Evolutionary conservation across 2,329 filamentous ascomycete species (phyloP).

Genomic region (Venturia pyrina): DNA sequence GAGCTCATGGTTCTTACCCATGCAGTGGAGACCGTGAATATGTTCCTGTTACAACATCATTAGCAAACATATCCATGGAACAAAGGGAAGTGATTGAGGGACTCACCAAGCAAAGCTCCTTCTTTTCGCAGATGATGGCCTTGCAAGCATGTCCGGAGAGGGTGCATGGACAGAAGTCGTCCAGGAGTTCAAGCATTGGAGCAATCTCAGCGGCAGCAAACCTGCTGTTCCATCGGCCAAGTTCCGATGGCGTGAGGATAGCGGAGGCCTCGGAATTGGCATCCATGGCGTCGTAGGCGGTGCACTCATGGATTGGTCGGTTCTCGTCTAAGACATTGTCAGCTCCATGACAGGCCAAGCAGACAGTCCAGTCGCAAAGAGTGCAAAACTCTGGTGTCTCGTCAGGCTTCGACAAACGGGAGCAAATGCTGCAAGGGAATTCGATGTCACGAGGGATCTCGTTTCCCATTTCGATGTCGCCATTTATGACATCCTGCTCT

Average conservation of each 20-base stretch:
- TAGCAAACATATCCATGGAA: neutral
- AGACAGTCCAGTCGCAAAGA: neutral
- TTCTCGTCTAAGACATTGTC: neutral
- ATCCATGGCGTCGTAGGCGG: neutral
- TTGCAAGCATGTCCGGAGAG: neutral
- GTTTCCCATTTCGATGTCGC: neutral
- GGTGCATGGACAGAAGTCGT: neutral
- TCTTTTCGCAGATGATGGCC: neutral
- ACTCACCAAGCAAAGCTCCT: neutral
- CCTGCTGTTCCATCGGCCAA: neutral
- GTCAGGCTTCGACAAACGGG: neutral
- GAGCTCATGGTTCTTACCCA: neutral
- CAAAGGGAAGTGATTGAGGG: neutral
- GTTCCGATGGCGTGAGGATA: neutral
- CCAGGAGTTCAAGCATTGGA: neutral
- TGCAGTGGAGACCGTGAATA: neutral
- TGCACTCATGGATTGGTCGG: neutral
- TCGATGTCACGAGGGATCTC: neutral
- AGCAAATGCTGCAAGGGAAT: neutral
- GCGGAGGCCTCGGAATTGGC: neutral
- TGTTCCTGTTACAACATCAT: neutral
- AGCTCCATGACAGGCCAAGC: neutral
- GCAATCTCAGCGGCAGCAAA: neutral
- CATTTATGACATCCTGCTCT: neutral
- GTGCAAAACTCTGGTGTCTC: neutral